Evolutionary conservation across 108 stramenopile genomes (phyloP).

Genomic region (Skeletonema costatum): DNA sequence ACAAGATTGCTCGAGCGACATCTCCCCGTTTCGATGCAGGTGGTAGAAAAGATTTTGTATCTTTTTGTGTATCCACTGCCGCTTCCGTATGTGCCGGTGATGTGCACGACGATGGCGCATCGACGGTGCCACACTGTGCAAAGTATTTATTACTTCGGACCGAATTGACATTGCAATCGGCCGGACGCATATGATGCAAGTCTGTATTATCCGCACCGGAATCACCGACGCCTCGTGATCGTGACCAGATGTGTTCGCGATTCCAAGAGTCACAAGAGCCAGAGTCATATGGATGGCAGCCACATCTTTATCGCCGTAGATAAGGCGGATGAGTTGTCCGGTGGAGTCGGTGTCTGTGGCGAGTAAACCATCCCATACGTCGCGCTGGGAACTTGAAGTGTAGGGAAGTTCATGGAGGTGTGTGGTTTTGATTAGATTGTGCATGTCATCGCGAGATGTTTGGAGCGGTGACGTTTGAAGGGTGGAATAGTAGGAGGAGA

Average conservation of each 20-base stretch:
- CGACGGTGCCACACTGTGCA: conserved; percentile 38
- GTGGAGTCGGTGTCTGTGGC: conserved; percentile 52
- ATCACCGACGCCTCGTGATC: conserved; percentile 39
- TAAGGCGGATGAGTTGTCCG: conserved; percentile 39
- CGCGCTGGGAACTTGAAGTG: conserved; percentile 41
- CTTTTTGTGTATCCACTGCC: conserved; percentile 37
- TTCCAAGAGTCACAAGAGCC: conserved; percentile 67
- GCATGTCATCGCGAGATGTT: conserved; percentile 26
- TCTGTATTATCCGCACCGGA: conserved; percentile 49
- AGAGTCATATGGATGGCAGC: conserved; percentile 20
- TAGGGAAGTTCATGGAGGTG: conserved; percentile 61
- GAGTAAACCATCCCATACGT: conserved; percentile 69
- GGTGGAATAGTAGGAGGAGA: conserved; percentile 20
- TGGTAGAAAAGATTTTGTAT: conserved; percentile 42
- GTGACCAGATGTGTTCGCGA: conserved; percentile 71
- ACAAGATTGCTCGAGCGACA: conserved; percentile 76
- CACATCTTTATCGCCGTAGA: conserved; percentile 38
- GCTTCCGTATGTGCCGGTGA: conserved; percentile 51
- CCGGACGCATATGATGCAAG: conserved; percentile 65
- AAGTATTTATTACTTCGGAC: conserved; percentile 61
- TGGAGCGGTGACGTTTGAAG: neutral
- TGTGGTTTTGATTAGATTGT: conserved; percentile 38
- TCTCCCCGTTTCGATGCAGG: conserved; percentile 62
- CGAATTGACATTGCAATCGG: conserved; percentile 70
- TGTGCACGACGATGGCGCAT: conserved; percentile 15